Base-by-base conservation (phyloP, 2,329 filamentous ascomycete genomes). In the Chrysoporthe cubensis region DNA sequence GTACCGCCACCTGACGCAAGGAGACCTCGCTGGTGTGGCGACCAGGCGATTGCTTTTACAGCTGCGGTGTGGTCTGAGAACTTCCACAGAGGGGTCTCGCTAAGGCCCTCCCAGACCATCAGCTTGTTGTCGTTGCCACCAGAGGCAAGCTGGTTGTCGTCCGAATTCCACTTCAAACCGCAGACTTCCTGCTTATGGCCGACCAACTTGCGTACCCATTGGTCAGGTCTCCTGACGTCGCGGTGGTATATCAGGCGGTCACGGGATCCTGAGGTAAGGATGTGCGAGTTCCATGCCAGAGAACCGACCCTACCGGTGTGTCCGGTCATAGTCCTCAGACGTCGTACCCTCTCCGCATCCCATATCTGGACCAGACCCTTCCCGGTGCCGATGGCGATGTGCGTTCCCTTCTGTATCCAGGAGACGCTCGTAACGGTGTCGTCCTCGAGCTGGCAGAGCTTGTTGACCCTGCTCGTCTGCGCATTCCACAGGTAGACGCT, bases 401-500 rank as follows among this genome's bases (percentile, higher is more conserved):
- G 96, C 0, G 95, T 97, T 48, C 96, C 96, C 81, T 96, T 90
- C 80, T 99, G 96, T 73, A 99, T 99, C 96, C 96, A 99, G 66
- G 91, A 96, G 13, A 99, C 96, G 74, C 94, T 97, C 2, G 96
- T 99, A 0, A 99, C 95, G 0, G 90, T 94, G 76, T 99, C 96
- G 74, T 97, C 94, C 71, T 92, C 90, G 14, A 98, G 83, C 58
- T 96, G 95, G 79, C 96, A 98, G 11, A 99, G 86, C 79, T 96
- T 97, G 69, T 94, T 97, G 2, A 99, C 96, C 71, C 92, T 88
- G 71, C 95, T 96, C 8, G 91, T 91, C 72, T 93, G 89, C 4
- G 94, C 96, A 77, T 97, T 97, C 96, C 96, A 99, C 89, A 98
- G 96, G 76, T 98, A 99, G 6, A 99, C 96, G 72, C 93, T 96